A percentile compares a stretch with the other conserved stretches of the same genome.
phyloP scores from a whole-genome alignment of 2,329 filamentous ascomycete species.

The Decorospora gaudefroyi region DNA sequence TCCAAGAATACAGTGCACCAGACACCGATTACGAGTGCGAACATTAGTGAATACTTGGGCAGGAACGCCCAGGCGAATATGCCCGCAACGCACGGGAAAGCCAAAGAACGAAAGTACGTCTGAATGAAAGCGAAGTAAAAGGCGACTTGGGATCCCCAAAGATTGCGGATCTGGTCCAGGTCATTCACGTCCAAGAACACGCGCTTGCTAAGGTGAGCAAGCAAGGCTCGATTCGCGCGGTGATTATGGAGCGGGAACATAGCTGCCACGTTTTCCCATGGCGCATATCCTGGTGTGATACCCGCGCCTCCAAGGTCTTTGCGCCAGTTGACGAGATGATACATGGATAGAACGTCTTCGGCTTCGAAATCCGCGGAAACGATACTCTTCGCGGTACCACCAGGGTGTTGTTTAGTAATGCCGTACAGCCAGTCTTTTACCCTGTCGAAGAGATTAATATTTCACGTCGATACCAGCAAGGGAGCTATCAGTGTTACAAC shows the following conservation, averaged over 20 bases:
- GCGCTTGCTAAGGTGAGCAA: conserved; percentile 74
- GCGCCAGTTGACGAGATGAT: conserved; percentile 75
- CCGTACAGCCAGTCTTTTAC: conserved; percentile 86
- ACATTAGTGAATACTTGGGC: conserved; percentile 38
- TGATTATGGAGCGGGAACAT: conserved; percentile 82
- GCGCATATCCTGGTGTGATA: conserved; percentile 68
- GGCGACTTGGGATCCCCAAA: conserved; percentile 71
- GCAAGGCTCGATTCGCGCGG: conserved; percentile 73
- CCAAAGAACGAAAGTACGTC: conserved; percentile 39
- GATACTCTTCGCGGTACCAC: conserved; percentile 41
- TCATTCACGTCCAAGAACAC: conserved; percentile 68
- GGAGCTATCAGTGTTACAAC: not conserved
- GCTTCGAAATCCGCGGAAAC: conserved; percentile 73
- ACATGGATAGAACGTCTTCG: conserved; percentile 76
- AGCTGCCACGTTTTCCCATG: conserved; percentile 73
- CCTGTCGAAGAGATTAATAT: conserved; percentile 49
- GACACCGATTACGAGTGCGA: conserved; percentile 38
- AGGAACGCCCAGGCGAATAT: conserved; percentile 39
- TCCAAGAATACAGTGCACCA: conserved; percentile 46
- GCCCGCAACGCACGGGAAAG: conserved; percentile 39
- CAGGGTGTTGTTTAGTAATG: conserved; percentile 67
- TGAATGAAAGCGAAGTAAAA: conserved; percentile 47
- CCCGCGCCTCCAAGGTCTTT: conserved; percentile 77
- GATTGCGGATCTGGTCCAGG: conserved; percentile 73
- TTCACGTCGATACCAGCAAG: too few relatives aligned